Base-by-base conservation (phyloP, 176 grass and related monocot genomes). In the Oryza punctata region DNA sequence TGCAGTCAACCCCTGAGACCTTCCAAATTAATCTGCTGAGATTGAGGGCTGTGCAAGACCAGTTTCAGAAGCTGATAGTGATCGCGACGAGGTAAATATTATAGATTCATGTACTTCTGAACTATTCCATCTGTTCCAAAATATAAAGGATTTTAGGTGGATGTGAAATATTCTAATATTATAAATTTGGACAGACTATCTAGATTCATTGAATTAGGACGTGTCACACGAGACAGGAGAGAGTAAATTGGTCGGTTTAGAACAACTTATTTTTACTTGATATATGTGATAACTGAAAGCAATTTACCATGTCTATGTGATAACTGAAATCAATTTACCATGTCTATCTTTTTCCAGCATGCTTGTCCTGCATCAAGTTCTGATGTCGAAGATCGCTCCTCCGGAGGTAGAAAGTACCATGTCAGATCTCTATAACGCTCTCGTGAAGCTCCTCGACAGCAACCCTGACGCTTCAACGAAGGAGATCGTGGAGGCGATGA, bases 21-120 rank as follows among this genome's bases (percentile, higher is more conserved):
- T 75, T 99, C 19, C 87, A 92, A 61, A 77, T 96, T 38, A 99
- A 99, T 86, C 72, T 85, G 3, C 28, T 88, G 47, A 91, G 93
- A 77, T 29, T 96, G 85, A 95, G 96, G 54, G 83, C 85, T 73
- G 72, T 90, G 50, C 96, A 99, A 73, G 78, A 83, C 40, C 91
- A 96, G 64, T 87, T 91, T 50, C 96, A 98, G 43, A 81, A 94
- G 86, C 90, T 94, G 63, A 94, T 94, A 67, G 96, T 92, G 13
- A 90, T 90, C 19, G 70, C 96, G 27, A 96, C 91, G 44, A 98
- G 93, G 96, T 98, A 87, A 47, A 5, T 40, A 7, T 72, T 52
- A 35, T 21, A 6, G 2, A 33, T 7, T 7, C 41, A 40, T 61
- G 1, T 23, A 14, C 27, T 43, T 43, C 13, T 40, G 13, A 8